Evolutionary conservation across 2,329 filamentous ascomycete genomes (phyloP), one percentile per base, ranked within the genome.

Genomic region (Aspergillus candidus): DNA sequence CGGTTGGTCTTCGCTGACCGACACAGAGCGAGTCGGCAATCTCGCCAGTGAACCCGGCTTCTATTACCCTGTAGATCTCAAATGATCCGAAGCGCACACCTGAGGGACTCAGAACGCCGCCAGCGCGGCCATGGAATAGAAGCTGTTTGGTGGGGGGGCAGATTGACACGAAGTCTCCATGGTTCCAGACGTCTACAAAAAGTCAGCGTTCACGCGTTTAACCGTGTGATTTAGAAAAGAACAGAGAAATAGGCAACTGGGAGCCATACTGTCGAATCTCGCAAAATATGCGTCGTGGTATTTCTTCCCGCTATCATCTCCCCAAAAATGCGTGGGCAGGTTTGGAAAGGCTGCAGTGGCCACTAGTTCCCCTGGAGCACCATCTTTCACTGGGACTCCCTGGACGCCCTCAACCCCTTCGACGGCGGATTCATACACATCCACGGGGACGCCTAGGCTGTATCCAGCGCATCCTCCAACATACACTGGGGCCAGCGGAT

Each of bases 41-140:
- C 41, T 74, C 54, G 38, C 68, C 65, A 4, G 90, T 65, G n/a
- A n/a, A n/a, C n/a, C n/a, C n/a, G n/a, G n/a, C n/a, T n/a, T n/a
- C n/a, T n/a, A n/a, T n/a, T 1, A 90, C 83, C 11, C 76, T 77
- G 63, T 93, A 94, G 30, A 93, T 84, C 63, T 93, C 88, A 0
- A 85, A 82, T 4, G 80, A 85, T 0, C 87, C 88, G 56, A 93
- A 94, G 0, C 87, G 76, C 8, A 93, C 81, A 0, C 87, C 87
- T 6, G 77, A 82, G 0, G 87, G 87, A 59, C 93, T 93, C 40
- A 94, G 68, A 2, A 93, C 86, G 10, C 86, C 87, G 57, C 93
- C 87, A n/a, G n/a, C n/a, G n/a, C n/a, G n/a, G n/a, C n/a, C n/a
- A n/a, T n/a, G n/a, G n/a, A n/a, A n/a, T n/a, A n/a, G n/a, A n/a